Percentiles rank a stretch among this genome's conserved stretches.
Evolutionary conservation across 768 basidiomycete genomes (phyloP).

Genomic region (Leccinum obscurum): DNA sequence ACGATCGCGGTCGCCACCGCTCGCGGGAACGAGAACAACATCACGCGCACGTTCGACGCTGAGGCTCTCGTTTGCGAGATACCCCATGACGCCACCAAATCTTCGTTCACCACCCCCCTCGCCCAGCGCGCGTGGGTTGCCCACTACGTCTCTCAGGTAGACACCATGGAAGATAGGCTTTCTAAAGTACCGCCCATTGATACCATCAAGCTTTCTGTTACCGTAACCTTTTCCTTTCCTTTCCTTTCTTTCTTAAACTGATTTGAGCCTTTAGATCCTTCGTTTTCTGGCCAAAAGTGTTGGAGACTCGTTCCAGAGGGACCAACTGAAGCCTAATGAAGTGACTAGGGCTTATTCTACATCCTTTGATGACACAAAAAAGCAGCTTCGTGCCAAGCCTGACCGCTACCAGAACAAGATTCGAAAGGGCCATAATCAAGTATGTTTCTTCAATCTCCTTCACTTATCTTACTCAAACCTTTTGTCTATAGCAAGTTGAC

Average conservation of each 20-base stretch:
- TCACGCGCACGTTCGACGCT: conserved; percentile 13
- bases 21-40: conserved; percentile 15
- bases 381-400: conserved; percentile 18
- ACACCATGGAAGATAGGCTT: conserved; percentile 22
- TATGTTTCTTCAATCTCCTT: conserved; percentile 19
- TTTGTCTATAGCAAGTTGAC: conserved; percentile 15
- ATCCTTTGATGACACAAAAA: conserved; percentile 12
- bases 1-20: conserved; percentile 19
- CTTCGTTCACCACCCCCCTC: conserved; percentile 18
- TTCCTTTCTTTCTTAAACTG: background rate
- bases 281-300: conserved; percentile 30
- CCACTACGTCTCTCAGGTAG: conserved; percentile 30
- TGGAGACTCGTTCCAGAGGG: conserved; percentile 25
- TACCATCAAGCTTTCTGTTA: conserved; percentile 25
- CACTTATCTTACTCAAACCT: background rate
- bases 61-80: conserved; percentile 4
- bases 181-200: conserved; percentile 25
- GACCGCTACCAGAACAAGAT: conserved; percentile 30
- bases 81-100: background rate
- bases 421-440: conserved; percentile 37
- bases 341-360: conserved; percentile 24
- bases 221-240: conserved; percentile 10
- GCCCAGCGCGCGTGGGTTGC: conserved; percentile 34
- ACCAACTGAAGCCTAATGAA: conserved; percentile 27
- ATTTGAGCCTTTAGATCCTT: conserved; percentile 21